Evolutionary conservation across 108 stramenopile species (phyloP).

Genomic region (Bacterosira constricta): DNA sequence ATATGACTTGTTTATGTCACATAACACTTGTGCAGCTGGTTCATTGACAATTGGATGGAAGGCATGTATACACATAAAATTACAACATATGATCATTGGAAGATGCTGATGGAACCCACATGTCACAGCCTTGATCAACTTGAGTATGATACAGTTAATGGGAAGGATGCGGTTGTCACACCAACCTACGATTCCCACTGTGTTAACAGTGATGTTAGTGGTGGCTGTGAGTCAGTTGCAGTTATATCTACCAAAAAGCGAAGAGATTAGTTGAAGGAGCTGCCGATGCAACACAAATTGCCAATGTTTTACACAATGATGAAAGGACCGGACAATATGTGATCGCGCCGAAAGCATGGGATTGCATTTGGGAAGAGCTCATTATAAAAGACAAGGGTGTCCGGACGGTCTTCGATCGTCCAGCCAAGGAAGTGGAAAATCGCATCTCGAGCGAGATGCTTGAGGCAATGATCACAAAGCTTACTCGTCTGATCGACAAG

Average conservation of each 20-base stretch:
- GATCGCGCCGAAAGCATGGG: slow-evolving; percentile 34
- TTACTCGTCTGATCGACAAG: slow-evolving; percentile 20
- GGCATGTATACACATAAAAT: slow-evolving; percentile 36
- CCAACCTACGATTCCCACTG: slow-evolving; percentile 41
- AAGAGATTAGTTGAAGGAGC: slow-evolving; percentile 7
- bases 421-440: background rate
- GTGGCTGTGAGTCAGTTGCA: slow-evolving; percentile 38
- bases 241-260: slow-evolving; percentile 40
- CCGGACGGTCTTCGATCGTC: slow-evolving; percentile 13
- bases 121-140: background rate
- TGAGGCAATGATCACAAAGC: slow-evolving; percentile 22
- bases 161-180: background rate
- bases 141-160: slow-evolving; percentile 16
- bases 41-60: slow-evolving; percentile 45
- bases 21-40: too few species aligned
- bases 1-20: too few species aligned
- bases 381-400: slow-evolving; percentile 22
- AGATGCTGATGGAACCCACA: slow-evolving; percentile 28
- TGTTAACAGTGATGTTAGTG: slow-evolving; percentile 24
- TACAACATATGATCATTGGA: slow-evolving; percentile 31
- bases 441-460: slow-evolving; percentile 7
- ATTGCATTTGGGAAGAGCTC: slow-evolving; percentile 35
- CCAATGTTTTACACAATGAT: background rate
- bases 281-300: slow-evolving; percentile 18
- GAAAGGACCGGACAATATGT: slow-evolving; percentile 20